phyloP scores from a whole-genome alignment of 805 yeast species.

The Candida multigemmis region DNA sequence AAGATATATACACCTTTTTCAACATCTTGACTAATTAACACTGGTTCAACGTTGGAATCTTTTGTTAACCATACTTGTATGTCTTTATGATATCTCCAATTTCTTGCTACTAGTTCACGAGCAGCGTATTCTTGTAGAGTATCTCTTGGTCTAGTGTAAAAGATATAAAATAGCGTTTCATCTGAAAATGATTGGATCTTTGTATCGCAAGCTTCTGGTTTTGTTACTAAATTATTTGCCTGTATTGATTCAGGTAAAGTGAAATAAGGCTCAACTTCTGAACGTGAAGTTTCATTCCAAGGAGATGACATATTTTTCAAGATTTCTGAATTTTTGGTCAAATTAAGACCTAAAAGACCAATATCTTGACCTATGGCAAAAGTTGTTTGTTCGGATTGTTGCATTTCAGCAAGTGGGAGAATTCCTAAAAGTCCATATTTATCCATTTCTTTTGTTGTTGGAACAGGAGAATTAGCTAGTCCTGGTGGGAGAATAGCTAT shows the following conservation, averaged over 20 bases:
- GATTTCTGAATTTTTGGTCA: constrained; percentile 38
- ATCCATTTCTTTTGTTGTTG: constrained; percentile 34
- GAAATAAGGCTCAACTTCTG: constrained; percentile 83
- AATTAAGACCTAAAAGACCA: constrained; percentile 55
- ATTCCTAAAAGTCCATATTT: constrained; percentile 64
- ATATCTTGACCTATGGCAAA: constrained; percentile 73
- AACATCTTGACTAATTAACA: constrained; percentile 67
- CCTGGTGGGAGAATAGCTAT: constrained; percentile 20
- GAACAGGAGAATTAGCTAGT: constrained; percentile 6
- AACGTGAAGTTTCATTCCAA: constrained; percentile 87
- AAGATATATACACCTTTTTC: constrained; percentile 92
- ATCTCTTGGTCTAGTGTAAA: constrained; percentile 90
- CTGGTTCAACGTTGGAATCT: constrained; percentile 83
- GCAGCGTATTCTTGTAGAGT: constrained; percentile 91
- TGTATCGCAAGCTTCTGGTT: constrained; percentile 35
- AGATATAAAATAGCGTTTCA: constrained; percentile 87
- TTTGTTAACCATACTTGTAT: constrained; percentile 95
- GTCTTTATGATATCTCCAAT: constrained; percentile 96
- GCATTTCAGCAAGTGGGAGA: constrained; percentile 49
- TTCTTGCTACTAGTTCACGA: constrained; percentile 79
- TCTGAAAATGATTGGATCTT: constrained; percentile 65
- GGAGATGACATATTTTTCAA: constrained; percentile 77
- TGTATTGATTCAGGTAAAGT: constrained; percentile 45
- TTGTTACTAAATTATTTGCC: constrained; percentile 21
- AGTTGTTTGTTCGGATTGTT: constrained; percentile 50